Evolutionary conservation across 306 rosid species (phyloP), one percentile per base, ranked within the genome.

Genomic region (Corylus avellana): DNA sequence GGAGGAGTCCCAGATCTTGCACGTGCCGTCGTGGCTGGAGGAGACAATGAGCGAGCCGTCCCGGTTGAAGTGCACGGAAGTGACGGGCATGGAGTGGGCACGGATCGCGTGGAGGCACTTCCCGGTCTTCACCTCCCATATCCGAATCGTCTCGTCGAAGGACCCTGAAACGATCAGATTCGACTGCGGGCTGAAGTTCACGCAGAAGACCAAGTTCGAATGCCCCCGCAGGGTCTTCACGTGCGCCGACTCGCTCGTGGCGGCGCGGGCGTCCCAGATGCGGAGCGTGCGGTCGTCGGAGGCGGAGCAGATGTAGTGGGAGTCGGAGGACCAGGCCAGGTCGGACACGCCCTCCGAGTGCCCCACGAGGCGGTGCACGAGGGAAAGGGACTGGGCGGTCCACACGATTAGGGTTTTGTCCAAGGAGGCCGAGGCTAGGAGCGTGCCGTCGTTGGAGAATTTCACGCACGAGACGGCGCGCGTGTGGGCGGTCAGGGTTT

Each of bases 61-160:
- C 13, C 98, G 98, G 32, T 93, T 95, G 84, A 90, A 95, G 77
- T 88, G 86, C 9, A 90, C 97, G 44, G 97, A 95, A 27, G 99
- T 92, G 1, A 93, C 89, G 1, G 99, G 99, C 87, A 90, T 85
- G 27, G 90, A 16, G 79, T 93, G 99, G 22, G 87, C 98, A 63
- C 22, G 70, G 35, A 92, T 88, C 14, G 68, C 61, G 56, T 87
- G 96, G 44, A 89, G 76, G 83, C 96, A 91, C 79, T 48, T 90
- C 0, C 98, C 97, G 0, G 98, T 92, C 91, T 91, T 95, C 20
- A 88, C 98, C 86, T 95, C 98, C 98, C 98, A 95, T 70, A 95
- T 83, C 44, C 97, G 89, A 62, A 95, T 46, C 12, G 87, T 89
- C 27, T 92, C 98, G 62, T 95, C 98, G 44, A 92, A 95, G 4